Percentiles rank a stretch among this genome's conserved stretches.
Evolutionary conservation across 1,139 yeast species (phyloP).

Genomic region (Meyerozyma guilliermondii): DNA sequence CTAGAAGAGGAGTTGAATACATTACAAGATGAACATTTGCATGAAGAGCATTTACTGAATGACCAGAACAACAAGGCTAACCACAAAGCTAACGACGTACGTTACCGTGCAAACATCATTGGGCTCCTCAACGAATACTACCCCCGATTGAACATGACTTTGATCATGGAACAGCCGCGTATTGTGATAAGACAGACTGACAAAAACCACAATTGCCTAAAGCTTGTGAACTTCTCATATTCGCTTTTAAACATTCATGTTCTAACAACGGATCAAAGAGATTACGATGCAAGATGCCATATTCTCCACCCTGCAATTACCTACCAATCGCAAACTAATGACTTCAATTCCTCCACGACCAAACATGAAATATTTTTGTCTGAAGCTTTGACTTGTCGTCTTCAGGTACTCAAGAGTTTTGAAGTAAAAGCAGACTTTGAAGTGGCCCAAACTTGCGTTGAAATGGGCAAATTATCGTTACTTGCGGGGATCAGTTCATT

Average conservation of each 20-base stretch:
- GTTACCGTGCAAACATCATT: slow-evolving; percentile 5
- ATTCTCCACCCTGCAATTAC: slow-evolving; percentile 29
- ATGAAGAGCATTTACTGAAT: too few relatives aligned
- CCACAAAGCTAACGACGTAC: not conserved
- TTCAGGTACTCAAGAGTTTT: slow-evolving; percentile 28
- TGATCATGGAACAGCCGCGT: slow-evolving; percentile 42
- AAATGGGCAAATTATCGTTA: slow-evolving; percentile 27
- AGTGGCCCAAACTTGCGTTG: slow-evolving; percentile 18
- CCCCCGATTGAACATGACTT: slow-evolving; percentile 37
- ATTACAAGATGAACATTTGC: not conserved
- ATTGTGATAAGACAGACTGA: slow-evolving; percentile 28
- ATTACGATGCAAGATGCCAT: slow-evolving; percentile 33
- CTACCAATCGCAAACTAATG: slow-evolving; percentile 23
- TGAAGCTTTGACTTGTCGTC: slow-evolving; percentile 18
- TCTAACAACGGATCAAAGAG: slow-evolving; percentile 28
- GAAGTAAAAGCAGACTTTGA: slow-evolving; percentile 20
- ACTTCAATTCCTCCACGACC: slow-evolving; percentile 3
- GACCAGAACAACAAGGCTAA: too few relatives aligned
- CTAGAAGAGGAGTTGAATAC: not conserved
- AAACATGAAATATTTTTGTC: slow-evolving; percentile 17
- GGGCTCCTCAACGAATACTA: slow-evolving; percentile 36
- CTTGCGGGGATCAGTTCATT: slow-evolving; percentile 29
- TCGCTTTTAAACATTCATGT: slow-evolving; percentile 35
- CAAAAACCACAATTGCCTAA: slow-evolving; percentile 15
- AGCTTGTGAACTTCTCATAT: slow-evolving; percentile 31